Percentiles rank a stretch among this genome's conserved stretches.
These are phyloP conservation scores for Lactuca sativa DNA, from an alignment of 129 eudicot genomes.

Conservation along the genomic window DNA sequence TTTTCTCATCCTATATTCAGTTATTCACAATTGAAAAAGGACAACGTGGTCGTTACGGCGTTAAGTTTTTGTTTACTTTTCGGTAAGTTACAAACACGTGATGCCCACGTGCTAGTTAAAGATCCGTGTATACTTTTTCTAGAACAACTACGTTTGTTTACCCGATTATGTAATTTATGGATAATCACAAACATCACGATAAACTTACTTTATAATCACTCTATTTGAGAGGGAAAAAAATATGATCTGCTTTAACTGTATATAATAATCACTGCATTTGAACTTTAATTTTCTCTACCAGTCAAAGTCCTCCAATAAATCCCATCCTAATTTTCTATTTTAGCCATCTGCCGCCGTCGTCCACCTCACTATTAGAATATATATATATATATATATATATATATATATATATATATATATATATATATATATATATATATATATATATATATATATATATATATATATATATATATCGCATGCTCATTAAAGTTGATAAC, in stretches of 20 bases:
- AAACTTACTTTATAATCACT: background rate
- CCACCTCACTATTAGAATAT: conserved; percentile 10
- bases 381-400: background rate
- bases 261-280: background rate
- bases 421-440: too few species aligned
- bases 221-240: too few species aligned
- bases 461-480: too few species aligned
- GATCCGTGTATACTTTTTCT: conserved; percentile 14
- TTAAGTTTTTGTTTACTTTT: too few species aligned
- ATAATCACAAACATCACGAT: background rate
- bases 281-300: background rate
- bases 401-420: background rate
- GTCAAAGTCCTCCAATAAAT: conserved; percentile 8
- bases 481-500: conserved; percentile 19
- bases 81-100: conserved; percentile 11
- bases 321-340: conserved; percentile 17
- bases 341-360: conserved; percentile 21
- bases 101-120: conserved; percentile 16
- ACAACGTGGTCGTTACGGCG: too few species aligned
- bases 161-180: background rate
- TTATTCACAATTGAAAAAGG: too few species aligned
- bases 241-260: too few species aligned
- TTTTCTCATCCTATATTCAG: too few species aligned
- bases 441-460: conserved; percentile 2
- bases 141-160: conserved; percentile 4